Evolutionary conservation across 306 rosid species (phyloP), one percentile per base, ranked within the genome.

Genomic region (Rosa persica): DNA sequence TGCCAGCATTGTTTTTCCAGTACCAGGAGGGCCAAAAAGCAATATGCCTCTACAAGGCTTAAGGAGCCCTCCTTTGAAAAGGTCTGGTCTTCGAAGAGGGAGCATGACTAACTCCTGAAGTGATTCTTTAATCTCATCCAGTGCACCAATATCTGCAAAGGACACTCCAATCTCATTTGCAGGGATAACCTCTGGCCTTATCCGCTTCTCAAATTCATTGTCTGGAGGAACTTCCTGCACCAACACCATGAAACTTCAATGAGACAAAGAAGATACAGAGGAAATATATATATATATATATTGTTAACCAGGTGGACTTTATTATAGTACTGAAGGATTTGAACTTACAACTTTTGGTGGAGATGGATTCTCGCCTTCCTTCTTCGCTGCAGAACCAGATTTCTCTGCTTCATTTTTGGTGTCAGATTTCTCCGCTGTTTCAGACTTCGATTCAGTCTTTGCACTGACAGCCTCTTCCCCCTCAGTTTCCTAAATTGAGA

Each of bases 11-110:
- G 93, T 92, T 81, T 92, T 92, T 25, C 97, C 93, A 3, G 96
- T 90, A 48, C 97, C 97, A 34, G 97, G 96, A 58, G 97, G 97
- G 12, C 97, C 97, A 54, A 92, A 92, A 25, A 92, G 97, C 82
- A 92, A 80, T 75, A 90, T 88, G 8, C 97, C 96, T 81, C 89
- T 88, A 49, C 96, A 92, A 22, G 97, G 97, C 81, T 92, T 87
- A 15, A 92, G 89, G 52, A 92, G 86, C 1, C 96, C 96, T 42
- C 91, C 91, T 76, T 82, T 85, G 88, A 92, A 92, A 48, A 92
- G 88, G 65, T 92, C 91, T 43, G 97, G 97, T 72, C 96, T 90
- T 86, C 92, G 84, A 57, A 90, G 93, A 16, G 97, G 97, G 52
- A 90, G 97, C 96, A 92, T 92, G 62, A 92, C 92, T 62, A 88